These are phyloP conservation scores for Saururus chinensis DNA, from an alignment of 164 flowering plant genomes.

Conservation along the genomic window DNA sequence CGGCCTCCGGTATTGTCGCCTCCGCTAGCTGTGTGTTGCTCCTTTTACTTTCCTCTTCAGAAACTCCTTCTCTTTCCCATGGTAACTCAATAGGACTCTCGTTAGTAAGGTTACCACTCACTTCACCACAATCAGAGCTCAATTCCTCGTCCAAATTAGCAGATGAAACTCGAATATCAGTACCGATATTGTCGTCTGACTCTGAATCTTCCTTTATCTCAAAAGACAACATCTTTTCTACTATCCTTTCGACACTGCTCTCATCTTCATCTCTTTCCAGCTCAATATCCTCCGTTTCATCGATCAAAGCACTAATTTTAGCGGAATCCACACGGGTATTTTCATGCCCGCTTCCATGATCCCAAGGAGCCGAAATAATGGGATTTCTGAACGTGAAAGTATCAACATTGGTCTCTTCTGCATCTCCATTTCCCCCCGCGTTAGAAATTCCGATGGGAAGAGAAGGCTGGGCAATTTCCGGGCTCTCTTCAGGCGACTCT, in stretches of 20 bases:
- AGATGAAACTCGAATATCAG: neutral
- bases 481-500: conserved; percentile 6
- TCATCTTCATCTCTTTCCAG: conserved; percentile 1
- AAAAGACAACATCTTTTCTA: conserved; percentile 3
- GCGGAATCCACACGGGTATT: conserved; percentile 12
- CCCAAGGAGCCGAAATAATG: conserved; percentile 45
- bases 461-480: neutral
- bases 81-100: conserved; percentile 20
- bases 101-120: neutral
- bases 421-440: neutral
- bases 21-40: conserved; percentile 56
- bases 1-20: conserved; percentile 56
- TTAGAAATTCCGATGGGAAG: neutral
- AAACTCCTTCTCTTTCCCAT: conserved; percentile 27
- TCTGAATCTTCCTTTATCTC: conserved; percentile 3
- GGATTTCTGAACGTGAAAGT: conserved; percentile 11
- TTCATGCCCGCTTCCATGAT: conserved; percentile 23
- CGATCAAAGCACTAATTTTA: neutral
- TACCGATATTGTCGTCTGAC: neutral
- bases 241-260: conserved; percentile 6
- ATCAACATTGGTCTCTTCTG: conserved; percentile 8
- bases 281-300: neutral
- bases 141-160: conserved; percentile 5
- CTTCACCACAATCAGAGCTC: neutral
- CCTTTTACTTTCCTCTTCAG: conserved; percentile 17